Evolutionary conservation across 305 asterid genomes (phyloP).

Genomic region (Solanum hybrid): DNA sequence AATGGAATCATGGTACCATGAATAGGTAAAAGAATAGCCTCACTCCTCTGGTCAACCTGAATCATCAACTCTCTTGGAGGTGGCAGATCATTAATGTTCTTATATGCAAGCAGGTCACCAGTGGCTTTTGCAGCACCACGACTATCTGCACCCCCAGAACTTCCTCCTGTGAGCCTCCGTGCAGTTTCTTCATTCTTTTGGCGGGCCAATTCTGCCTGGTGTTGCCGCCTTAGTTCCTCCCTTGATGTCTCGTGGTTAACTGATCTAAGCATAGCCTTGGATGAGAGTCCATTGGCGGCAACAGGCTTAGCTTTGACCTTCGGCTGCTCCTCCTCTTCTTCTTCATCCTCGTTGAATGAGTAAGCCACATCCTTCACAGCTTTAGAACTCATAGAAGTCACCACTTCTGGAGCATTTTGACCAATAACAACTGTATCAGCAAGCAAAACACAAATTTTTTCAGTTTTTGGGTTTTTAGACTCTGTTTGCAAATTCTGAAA

Average conservation of each 20-base stretch:
- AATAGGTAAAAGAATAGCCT: constrained; percentile 28
- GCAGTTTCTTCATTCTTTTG: constrained; percentile 36
- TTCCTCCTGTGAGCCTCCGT: constrained; percentile 26
- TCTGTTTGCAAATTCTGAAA: constrained; percentile 25
- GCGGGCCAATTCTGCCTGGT: constrained; percentile 39
- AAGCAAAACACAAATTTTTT: constrained; percentile 20
- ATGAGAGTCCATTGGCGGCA: constrained; percentile 6
- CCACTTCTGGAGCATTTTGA: constrained; percentile 12
- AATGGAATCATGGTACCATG: constrained; percentile 32
- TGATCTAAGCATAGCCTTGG: constrained; percentile 29
- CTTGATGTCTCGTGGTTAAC: constrained; percentile 29
- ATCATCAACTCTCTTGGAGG: constrained; percentile 33
- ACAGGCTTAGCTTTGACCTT: neutral
- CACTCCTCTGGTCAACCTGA: constrained; percentile 32
- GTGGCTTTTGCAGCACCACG: constrained; percentile 22
- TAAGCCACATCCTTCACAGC: constrained; percentile 32
- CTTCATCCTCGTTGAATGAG: constrained; percentile 32
- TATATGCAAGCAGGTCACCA: constrained; percentile 29
- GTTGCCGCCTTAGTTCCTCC: constrained; percentile 33
- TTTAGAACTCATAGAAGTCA: constrained; percentile 26
- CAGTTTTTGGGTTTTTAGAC: constrained; percentile 22
- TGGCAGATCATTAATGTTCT: constrained; percentile 29
- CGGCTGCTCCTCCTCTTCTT: constrained; percentile 20
- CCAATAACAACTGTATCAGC: constrained; percentile 32
- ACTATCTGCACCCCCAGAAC: constrained; percentile 13